Base-by-base conservation (phyloP, 306 rosid genomes). In the Dryas alaskensis region DNA sequence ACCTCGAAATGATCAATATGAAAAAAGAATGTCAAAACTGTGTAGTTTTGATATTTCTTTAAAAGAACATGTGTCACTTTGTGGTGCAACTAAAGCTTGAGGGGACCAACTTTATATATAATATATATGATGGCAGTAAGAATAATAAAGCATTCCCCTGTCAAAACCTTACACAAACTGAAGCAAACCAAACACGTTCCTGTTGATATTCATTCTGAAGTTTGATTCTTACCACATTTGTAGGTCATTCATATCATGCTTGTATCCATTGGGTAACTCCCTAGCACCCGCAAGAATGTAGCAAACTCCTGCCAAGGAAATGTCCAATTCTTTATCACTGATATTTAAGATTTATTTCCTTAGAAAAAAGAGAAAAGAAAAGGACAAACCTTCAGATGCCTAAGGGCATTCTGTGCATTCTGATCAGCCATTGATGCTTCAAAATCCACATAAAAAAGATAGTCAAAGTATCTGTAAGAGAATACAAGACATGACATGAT, bases 361-460 rank as follows among this genome's bases (percentile, higher is more conserved):
- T 48, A 66, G 37, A 62, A 54, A 79, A 44, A 5, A 4, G 5
- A 71, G 22, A 71, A 79, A 62, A 81, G 17, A 65, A 5, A 16
- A 10, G 48, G 4, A 78, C 78, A 19, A 69, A 94, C 99, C 76
- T 88, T 84, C 31, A 94, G 84, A 84, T 92, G 90, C 77, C 85
- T 69, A 39, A 94, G 87, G 70, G 99, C 99, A 67, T 94, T 94
- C 81, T 94, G 97, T 47, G 99, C 97, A 63, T 42, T 87, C 73
- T 86, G 87, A 59, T 94, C 92, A 79, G 99, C 99, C 99, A 94
- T 92, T 63, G 99, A 94, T 50, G 96, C 92, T 81, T 94, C 99
- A 78, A 90, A 89, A 84, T 94, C 99, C 79, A 90, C 95, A 81
- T 92, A 94, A 78, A 94, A 94, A 76, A 87, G 93, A 82, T 92